phyloP scores from a whole-genome alignment of 345 rosid genomes.

The Sonneratia alba region DNA sequence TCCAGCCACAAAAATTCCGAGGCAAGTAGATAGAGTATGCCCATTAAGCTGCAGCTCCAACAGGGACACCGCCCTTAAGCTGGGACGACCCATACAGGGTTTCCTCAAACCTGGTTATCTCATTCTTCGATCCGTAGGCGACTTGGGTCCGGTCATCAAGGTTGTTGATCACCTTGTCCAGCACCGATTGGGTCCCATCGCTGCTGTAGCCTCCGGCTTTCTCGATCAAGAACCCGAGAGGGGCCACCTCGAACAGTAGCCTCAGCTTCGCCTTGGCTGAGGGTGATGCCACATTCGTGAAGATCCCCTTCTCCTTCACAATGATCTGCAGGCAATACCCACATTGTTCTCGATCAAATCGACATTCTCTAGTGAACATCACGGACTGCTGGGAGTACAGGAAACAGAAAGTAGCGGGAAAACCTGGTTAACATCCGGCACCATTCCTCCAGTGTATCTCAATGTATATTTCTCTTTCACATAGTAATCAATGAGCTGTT shows the following conservation, averaged over 20 bases:
- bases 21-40: neutral
- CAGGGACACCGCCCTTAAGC: slow-evolving; percentile 59
- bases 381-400: neutral
- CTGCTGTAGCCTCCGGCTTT: slow-evolving; percentile 93
- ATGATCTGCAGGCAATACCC: slow-evolving; percentile 40
- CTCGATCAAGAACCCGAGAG: slow-evolving; percentile 66
- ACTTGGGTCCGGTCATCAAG: slow-evolving; percentile 99
- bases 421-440: slow-evolving; percentile 36
- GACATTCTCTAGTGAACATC: no score
- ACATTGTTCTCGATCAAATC: neutral
- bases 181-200: slow-evolving; percentile 69
- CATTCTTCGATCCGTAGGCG: slow-evolving; percentile 89
- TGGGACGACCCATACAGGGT: slow-evolving; percentile 79
- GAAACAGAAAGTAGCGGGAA: neutral
- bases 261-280: slow-evolving; percentile 88
- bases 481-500: slow-evolving; percentile 76
- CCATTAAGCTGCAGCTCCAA: slow-evolving; percentile 50
- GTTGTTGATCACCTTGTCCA: slow-evolving; percentile 52
- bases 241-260: slow-evolving; percentile 85
- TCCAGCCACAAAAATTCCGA: neutral
- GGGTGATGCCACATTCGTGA: slow-evolving; percentile 85
- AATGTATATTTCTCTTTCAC: slow-evolving; percentile 92
- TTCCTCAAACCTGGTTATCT: slow-evolving; percentile 85
- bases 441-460: slow-evolving; percentile 99
- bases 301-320: slow-evolving; percentile 90